Evolutionary conservation across 176 grass and related monocot species (phyloP), one percentile per base, ranked within the genome.

Genomic region (Lolium rigidum): DNA sequence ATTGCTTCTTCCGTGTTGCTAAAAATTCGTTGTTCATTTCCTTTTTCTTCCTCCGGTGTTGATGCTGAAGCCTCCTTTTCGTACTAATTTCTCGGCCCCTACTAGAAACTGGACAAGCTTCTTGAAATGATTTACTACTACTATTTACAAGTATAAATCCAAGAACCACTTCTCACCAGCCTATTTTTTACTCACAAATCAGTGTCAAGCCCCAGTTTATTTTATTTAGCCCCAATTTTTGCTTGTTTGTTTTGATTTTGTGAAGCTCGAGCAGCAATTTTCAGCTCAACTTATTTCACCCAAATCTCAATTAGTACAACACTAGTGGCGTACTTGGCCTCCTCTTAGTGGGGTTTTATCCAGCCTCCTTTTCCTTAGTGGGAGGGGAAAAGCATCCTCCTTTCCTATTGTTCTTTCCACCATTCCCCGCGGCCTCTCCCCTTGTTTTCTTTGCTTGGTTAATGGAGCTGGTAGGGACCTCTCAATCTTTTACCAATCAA

Each of bases 401-500:
- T 90, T 88, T 69, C 62, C 39, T 58, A 20, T 38, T 70, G 63
- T 71, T 88, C 60, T 71, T 76, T 77, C 64, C 69, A 73, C 72
- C 58, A 69, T 79, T 65, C 10, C 61, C 62, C 74, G 13, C 78
- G 72, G 74, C 74, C 69, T 72, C 41, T 88, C 48, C 38, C 62
- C 17, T 89, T 75, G 41, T 43, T 43, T 43, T 43, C 41, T 43
- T 43, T 5, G 41, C 41, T 61, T 61, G 37, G 7, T 48, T 79
- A 3, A 55, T 54, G 74, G 47, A 4, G 76, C 37, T n/a, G 41
- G 81, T 89, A 66, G 67, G 82, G 82, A 48, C 68, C 81, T 66
- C 66, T 51, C 75, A 84, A 80, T 84, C 56, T 88, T 88, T 88
- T 84, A 63, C 16, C 67, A 89, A 80, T 66, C 82, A 48, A 80